Evolutionary conservation across 768 basidiomycete genomes (phyloP).

Genomic region (Lactarius vividus): DNA sequence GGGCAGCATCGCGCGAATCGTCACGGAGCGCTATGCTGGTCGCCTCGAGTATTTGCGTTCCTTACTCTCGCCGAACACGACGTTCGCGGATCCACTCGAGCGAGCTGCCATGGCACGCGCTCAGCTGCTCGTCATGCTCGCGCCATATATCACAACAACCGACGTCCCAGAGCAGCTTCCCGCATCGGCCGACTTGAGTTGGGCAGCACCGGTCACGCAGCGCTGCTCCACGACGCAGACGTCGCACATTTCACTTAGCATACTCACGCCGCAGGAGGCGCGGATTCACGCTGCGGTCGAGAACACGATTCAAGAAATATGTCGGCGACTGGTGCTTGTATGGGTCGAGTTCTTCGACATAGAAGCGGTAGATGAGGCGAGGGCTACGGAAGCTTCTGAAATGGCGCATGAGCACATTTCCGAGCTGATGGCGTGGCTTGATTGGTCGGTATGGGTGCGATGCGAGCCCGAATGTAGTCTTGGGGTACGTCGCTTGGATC

Average conservation of each 20-base stretch:
- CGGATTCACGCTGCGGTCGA: slow-evolving; percentile 21
- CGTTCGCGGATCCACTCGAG: slow-evolving; percentile 2
- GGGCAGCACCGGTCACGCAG: slow-evolving; percentile 22
- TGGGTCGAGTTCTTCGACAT: slow-evolving; percentile 28
- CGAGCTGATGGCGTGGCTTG: slow-evolving; percentile 29
- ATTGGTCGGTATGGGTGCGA: slow-evolving; percentile 28
- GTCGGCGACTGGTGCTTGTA: slow-evolving; percentile 21
- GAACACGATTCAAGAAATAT: slow-evolving; percentile 16
- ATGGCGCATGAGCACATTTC: slow-evolving; percentile 13
- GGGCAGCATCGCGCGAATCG: slow-evolving; percentile 38
- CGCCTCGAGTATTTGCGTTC: slow-evolving; percentile 42
- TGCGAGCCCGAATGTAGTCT: slow-evolving; percentile 24
- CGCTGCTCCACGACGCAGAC: slow-evolving; percentile 24
- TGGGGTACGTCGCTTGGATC: slow-evolving; percentile 21
- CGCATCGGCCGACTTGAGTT: slow-evolving; percentile 9
- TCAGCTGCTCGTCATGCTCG: slow-evolving; percentile 28
- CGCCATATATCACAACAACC: slow-evolving; percentile 32
- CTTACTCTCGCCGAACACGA: slow-evolving; percentile 4
- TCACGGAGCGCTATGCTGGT: slow-evolving; percentile 43
- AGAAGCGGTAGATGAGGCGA: slow-evolving; percentile 14
- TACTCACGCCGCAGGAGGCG: slow-evolving; percentile 25
- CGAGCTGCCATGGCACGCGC: slow-evolving; percentile 14
- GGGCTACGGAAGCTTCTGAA: background rate
- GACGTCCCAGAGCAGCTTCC: slow-evolving; percentile 14
- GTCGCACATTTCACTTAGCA: background rate